Conservation (phyloP, 1,139 yeast species). For the Suhomyces atakaporum region DNA sequence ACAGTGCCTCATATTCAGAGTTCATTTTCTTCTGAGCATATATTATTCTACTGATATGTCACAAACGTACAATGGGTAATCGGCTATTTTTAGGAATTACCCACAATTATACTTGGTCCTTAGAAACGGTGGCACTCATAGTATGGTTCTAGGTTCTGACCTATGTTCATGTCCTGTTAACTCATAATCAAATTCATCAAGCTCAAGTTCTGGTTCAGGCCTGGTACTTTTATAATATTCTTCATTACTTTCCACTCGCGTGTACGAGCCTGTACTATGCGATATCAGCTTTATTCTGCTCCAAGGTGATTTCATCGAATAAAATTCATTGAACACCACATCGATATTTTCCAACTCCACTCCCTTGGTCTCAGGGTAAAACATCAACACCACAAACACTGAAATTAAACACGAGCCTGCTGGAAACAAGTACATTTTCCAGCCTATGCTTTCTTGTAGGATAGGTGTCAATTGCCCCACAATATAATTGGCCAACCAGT, state of each 20-base stretch:
- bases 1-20: too few relatives aligned
- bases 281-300: conserved; percentile 11
- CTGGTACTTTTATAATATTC: conserved; percentile 4
- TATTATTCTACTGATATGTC: too few relatives aligned
- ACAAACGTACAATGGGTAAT: too few relatives aligned
- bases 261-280: conserved; percentile 1
- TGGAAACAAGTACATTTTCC: conserved; percentile 54
- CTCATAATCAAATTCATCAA: conserved; percentile 14
- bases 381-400: conserved; percentile 43
- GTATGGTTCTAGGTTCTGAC: neutral
- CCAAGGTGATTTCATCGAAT: conserved; percentile 18
- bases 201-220: conserved; percentile 7
- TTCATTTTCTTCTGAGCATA: too few relatives aligned
- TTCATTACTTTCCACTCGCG: conserved; percentile 5
- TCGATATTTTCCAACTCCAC: conserved; percentile 60
- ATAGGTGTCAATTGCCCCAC: conserved; percentile 59
- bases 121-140: neutral
- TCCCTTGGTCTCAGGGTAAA: conserved; percentile 59
- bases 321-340: conserved; percentile 64
- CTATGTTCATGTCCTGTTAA: conserved; percentile 3
- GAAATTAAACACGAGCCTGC: conserved; percentile 49
- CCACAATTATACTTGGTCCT: too few relatives aligned
- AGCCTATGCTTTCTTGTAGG: conserved; percentile 46
- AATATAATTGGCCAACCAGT: conserved; percentile 56
- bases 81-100: too few relatives aligned